Evolutionary conservation across 2,329 filamentous ascomycete species (phyloP).

Genomic region (Xylariaceae sp.): DNA sequence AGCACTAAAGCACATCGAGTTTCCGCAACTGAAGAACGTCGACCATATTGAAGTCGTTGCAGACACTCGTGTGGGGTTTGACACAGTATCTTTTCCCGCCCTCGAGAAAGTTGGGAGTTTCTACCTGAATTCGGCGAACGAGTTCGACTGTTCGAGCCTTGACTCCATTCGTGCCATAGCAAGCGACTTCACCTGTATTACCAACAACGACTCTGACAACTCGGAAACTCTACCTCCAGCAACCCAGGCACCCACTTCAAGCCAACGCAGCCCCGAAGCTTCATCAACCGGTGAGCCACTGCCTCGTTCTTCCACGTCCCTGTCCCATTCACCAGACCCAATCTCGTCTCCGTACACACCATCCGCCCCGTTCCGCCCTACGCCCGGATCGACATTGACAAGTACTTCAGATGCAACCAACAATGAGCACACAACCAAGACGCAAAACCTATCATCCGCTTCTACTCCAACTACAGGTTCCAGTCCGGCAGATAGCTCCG

Average conservation of each 20-base stretch:
- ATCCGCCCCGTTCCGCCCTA: no score
- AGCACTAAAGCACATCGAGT: not conserved
- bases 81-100: constrained; percentile 2
- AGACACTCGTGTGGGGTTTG: not conserved
- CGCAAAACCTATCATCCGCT: no score
- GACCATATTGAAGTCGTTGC: not conserved
- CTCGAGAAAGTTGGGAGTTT: constrained; percentile 5
- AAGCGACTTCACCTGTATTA: constrained; percentile 3
- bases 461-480: no score
- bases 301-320: not conserved
- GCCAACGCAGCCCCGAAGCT: not conserved
- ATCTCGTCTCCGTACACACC: no score
- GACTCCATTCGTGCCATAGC: constrained; percentile 4
- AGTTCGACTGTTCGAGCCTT: constrained; percentile 7
- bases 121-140: not conserved
- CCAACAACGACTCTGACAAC: not conserved
- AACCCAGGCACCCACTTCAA: not conserved
- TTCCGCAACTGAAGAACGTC: constrained; percentile 2
- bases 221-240: not conserved
- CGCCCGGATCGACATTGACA: no score
- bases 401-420: no score
- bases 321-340: no score
- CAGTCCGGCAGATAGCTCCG: no score
- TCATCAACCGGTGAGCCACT: constrained; percentile 1
- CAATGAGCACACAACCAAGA: no score